Evolutionary conservation across 2,329 filamentous ascomycete species (phyloP).

Genomic region (Trichoderma sp.): DNA sequence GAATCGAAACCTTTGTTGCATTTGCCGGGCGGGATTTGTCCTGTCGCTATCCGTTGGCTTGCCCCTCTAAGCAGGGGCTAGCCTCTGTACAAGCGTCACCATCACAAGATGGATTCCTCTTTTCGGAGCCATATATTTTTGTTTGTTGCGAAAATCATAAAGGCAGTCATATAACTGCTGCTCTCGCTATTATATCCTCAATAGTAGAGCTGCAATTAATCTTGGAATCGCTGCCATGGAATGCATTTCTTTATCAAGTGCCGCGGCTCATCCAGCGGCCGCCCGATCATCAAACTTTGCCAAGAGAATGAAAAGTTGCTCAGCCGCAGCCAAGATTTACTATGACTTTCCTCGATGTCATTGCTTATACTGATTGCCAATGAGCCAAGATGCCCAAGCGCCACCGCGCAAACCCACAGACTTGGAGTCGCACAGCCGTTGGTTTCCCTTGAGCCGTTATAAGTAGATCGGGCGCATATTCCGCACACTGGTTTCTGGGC

Average conservation of each 20-base stretch:
- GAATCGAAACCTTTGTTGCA: neutral
- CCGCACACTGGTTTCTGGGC: neutral
- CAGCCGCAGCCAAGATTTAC: neutral
- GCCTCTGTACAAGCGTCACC: neutral
- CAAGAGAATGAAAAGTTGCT: neutral
- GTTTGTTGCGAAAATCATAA: neutral
- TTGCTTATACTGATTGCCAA: neutral
- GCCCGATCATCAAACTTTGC: neutral
- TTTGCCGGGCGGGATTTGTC: neutral
- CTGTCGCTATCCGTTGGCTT: neutral
- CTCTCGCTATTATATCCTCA: neutral
- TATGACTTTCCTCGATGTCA: neutral
- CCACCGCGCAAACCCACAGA: neutral
- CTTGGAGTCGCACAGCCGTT: neutral
- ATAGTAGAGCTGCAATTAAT: neutral
- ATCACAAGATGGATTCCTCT: neutral
- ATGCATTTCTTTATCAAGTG: neutral
- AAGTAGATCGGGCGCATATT: neutral
- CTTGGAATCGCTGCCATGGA: neutral
- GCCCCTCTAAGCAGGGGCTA: neutral
- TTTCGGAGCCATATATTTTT: neutral
- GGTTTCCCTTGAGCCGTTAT: neutral
- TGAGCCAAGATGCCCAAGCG: conserved; percentile 2
- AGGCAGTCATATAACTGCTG: neutral
- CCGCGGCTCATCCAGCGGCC: neutral